Conservation (phyloP, 2,329 filamentous ascomycete species). For the Neurospora sp. region DNA sequence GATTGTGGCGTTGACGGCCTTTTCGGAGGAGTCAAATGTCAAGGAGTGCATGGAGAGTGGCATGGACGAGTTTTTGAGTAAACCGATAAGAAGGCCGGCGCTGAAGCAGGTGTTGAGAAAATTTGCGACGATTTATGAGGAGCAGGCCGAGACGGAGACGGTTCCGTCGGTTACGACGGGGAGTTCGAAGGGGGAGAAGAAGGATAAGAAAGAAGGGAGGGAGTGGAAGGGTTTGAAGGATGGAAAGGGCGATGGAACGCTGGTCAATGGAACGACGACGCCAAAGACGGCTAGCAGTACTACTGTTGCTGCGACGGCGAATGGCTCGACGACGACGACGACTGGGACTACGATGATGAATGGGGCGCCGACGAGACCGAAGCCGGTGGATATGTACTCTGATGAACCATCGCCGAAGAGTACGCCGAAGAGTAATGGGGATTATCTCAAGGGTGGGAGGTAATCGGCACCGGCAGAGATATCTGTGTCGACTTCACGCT, state of each 20-base stretch:
- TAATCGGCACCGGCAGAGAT: neutral
- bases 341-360: neutral
- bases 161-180: constrained; percentile 14
- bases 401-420: neutral
- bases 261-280: neutral
- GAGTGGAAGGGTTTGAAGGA: neutral
- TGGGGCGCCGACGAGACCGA: neutral
- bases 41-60: constrained; percentile 80
- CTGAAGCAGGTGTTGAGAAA: constrained; percentile 80
- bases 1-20: constrained; percentile 85
- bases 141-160: constrained; percentile 37
- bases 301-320: neutral
- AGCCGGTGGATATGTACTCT: neutral
- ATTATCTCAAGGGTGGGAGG: neutral
- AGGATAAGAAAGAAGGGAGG: neutral
- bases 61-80: constrained; percentile 81
- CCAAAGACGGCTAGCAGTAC: neutral
- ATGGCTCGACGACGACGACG: neutral
- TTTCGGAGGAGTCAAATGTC: constrained; percentile 82
- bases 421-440: neutral
- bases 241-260: neutral
- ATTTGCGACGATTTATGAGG: constrained; percentile 72
- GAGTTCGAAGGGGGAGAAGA: neutral
- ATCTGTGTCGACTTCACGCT: no score
- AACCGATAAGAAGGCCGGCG: constrained; percentile 70